phyloP scores from a whole-genome alignment of 2,329 filamentous ascomycete genomes.

The Dactylellina leptospora region DNA sequence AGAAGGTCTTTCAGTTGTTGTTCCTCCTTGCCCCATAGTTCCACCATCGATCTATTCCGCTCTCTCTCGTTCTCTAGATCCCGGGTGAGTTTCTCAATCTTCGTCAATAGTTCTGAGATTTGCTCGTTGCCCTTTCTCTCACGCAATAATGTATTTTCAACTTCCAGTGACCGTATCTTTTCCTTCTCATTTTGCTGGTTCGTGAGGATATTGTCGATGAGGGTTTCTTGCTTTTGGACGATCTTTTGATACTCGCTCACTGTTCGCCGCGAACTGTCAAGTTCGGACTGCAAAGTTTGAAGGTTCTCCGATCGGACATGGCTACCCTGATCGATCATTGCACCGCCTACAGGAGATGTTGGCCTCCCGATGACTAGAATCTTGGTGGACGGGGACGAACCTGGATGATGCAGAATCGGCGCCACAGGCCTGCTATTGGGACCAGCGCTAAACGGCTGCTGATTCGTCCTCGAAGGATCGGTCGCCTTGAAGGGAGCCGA shows the following conservation, averaged over 20 bases:
- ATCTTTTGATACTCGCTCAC: constrained; percentile 51
- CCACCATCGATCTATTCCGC: constrained; percentile 41
- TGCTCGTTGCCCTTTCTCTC: constrained; percentile 44
- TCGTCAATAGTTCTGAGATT: constrained; percentile 41
- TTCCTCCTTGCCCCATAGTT: constrained; percentile 45
- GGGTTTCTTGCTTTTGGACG: constrained; percentile 49
- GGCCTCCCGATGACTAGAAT: constrained; percentile 47
- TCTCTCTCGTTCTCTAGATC: constrained; percentile 48
- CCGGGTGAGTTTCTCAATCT: constrained; percentile 47
- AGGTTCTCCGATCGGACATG: constrained; percentile 31
- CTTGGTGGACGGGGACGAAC: constrained; percentile 50
- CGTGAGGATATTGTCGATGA: constrained; percentile 48
- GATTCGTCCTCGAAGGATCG: constrained; percentile 50
- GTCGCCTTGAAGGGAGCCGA: constrained; percentile 46
- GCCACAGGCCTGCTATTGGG: constrained; percentile 40
- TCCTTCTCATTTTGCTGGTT: constrained; percentile 51
- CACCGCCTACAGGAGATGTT: constrained; percentile 44
- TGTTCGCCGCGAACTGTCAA: constrained; percentile 42
- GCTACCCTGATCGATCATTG: constrained; percentile 36
- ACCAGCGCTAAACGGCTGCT: constrained; percentile 39
- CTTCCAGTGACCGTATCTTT: constrained; percentile 36
- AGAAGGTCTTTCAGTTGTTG: constrained; percentile 45
- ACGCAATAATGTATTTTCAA: constrained; percentile 34
- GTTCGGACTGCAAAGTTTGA: constrained; percentile 33
- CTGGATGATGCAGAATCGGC: constrained; percentile 50